phyloP scores from a whole-genome alignment of 2,329 filamentous ascomycete genomes.

The Stachybotrys elegans region DNA sequence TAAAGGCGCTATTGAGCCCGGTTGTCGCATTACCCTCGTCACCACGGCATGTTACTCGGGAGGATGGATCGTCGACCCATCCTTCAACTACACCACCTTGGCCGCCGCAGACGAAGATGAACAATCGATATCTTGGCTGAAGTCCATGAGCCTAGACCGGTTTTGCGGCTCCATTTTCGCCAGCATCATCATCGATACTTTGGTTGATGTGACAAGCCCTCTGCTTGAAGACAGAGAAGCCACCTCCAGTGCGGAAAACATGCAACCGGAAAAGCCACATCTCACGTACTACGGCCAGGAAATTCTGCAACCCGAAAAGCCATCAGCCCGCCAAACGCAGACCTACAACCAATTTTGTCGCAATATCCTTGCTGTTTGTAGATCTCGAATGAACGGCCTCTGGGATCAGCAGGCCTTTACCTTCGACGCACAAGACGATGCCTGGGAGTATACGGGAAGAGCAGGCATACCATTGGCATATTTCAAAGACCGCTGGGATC shows the following conservation, averaged over 20 bases:
- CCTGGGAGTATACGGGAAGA: neutral
- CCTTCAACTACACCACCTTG: neutral
- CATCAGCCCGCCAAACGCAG: neutral
- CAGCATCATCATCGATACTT: neutral
- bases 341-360: constrained; percentile 8
- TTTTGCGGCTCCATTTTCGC: constrained; percentile 4
- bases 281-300: neutral
- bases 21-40: constrained; percentile 4
- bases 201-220: neutral
- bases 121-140: neutral
- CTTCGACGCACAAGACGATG: constrained; percentile 3
- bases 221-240: neutral
- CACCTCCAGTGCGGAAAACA: neutral
- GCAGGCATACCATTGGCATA: constrained; percentile 2
- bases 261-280: constrained; percentile 3
- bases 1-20: constrained; percentile 4
- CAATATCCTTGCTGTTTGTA: constrained; percentile 1
- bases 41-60: constrained; percentile 6
- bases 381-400: neutral
- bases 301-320: constrained; percentile 2
- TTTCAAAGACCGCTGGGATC: constrained; percentile 2
- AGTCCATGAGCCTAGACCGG: neutral
- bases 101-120: neutral
- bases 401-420: neutral
- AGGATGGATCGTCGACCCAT: constrained; percentile 3